Evolutionary conservation across 2,329 filamentous ascomycete genomes (phyloP), one percentile per base, ranked within the genome.

Genomic region (Colletotrichum liaoningense): DNA sequence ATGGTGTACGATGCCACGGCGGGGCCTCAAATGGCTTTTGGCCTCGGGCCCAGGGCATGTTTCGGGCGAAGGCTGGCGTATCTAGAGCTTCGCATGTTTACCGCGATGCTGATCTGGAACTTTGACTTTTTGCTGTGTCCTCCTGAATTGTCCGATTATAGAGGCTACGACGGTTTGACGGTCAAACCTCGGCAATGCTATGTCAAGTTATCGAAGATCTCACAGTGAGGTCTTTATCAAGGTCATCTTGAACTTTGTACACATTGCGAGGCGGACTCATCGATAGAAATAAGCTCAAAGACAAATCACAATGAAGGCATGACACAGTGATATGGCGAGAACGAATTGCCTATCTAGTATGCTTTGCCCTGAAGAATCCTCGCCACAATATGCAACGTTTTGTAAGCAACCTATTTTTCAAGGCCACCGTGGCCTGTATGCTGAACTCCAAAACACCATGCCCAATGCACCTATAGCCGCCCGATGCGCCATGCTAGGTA

Each of bases 371-470:
- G 19, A 49, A 49, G 42, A 1, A 49, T 49, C 9, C 19, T 22
- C 42, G 42, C 42, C 33, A 60, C 66, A 22, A 42, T 52, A 52
- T 71, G 71, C 67, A 59, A 71, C 56, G 49, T 46, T 42, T 62
- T 52, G 56, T 26, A 62, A 42, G 46, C 67, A 66, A 65, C 49
- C 55, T 65, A 7, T 62, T n/a, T 66, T 52, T 57, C 67, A 30
- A 71, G 49, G 62, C 60, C 46, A 54, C 56, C 56, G 38, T n/a
- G 49, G 67, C 35, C 56, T 57, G 49, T 58, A 73, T 73, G 70
- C 67, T 66, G 12, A 71, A 73, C 71, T 73, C 71, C 67, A 42
- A 42, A 73, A 73, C 67, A 66, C 71, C 71, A 62, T 70, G 49
- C 62, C 52, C 71, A 65, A 73, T 73, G 71, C 71, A 65, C 55